These are phyloP conservation scores for Rehmannia glutinosa DNA, from an alignment of 257 asterid species.

Conservation along the genomic window DNA sequence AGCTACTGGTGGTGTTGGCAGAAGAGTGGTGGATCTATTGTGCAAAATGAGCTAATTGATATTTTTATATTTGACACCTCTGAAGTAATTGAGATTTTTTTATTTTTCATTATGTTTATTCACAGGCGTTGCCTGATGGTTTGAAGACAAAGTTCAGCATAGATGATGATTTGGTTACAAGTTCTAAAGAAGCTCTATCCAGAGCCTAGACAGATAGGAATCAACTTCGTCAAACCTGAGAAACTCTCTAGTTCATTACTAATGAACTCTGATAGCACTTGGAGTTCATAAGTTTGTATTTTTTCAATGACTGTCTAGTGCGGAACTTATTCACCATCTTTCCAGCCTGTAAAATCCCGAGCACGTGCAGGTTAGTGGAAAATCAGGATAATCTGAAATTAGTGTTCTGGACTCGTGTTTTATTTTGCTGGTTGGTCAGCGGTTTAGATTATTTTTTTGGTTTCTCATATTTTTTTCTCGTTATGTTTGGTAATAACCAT, in stretches of 20 bases:
- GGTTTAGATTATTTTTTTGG: background rate
- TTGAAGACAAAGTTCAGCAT: slow-evolving; percentile 90
- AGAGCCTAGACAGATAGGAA: slow-evolving; percentile 91
- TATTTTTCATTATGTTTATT: slow-evolving; percentile 11
- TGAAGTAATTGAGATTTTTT: slow-evolving; percentile 2
- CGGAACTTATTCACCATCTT: background rate
- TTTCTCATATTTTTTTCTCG: background rate
- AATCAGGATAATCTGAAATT: background rate
- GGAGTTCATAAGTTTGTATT: background rate
- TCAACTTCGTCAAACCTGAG: no score
- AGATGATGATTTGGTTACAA: slow-evolving; percentile 77
- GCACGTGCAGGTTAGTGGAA: background rate
- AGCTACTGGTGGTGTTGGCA: no score
- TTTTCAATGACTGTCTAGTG: background rate
- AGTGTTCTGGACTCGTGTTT: no score
- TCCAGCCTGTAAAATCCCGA: background rate
- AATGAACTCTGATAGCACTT: no score
- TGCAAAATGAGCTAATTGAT: no score
- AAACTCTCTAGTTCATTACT: background rate
- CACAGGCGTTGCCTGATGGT: slow-evolving; percentile 89
- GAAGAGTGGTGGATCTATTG: no score
- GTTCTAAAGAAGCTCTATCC: slow-evolving; percentile 97
- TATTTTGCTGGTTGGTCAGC: background rate
- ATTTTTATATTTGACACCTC: slow-evolving; percentile 21
- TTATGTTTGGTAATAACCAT: slow-evolving; percentile 4